Evolutionary conservation across 345 rosid genomes (phyloP).

Genomic region (Microthlaspi erraticum): DNA sequence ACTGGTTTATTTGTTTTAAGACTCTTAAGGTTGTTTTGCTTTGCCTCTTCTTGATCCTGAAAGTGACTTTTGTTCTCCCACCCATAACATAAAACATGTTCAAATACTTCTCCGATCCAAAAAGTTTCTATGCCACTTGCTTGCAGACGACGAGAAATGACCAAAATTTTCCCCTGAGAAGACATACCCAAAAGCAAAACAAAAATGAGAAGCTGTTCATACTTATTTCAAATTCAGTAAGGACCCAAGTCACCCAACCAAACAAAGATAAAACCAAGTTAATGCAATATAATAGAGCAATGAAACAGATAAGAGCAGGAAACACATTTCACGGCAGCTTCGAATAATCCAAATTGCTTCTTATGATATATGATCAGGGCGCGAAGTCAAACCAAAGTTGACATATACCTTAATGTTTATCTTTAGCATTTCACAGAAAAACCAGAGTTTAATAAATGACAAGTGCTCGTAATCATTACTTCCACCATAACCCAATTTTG

Average conservation of each 20-base stretch:
- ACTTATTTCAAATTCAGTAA: background rate
- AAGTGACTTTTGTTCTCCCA: slow-evolving; percentile 18
- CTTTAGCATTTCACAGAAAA: background rate
- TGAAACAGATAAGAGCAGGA: background rate
- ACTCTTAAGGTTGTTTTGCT: slow-evolving; percentile 16
- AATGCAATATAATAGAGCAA: slow-evolving; percentile 1
- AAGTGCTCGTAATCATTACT: background rate
- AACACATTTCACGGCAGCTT: background rate
- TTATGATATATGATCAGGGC: background rate
- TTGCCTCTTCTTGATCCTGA: slow-evolving; percentile 9
- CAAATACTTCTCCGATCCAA: slow-evolving; percentile 16
- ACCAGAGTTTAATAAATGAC: background rate
- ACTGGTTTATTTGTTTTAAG: slow-evolving; percentile 19
- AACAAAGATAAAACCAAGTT: slow-evolving; percentile 2
- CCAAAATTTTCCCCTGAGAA: slow-evolving; percentile 34
- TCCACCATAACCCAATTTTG: background rate
- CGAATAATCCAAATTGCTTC: slow-evolving; percentile 5
- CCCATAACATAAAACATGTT: slow-evolving; percentile 24
- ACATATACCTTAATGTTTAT: slow-evolving; percentile 3
- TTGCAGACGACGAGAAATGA: slow-evolving; percentile 18
- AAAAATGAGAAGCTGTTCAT: slow-evolving; percentile 12
- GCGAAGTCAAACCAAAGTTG: background rate
- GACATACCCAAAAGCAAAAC: slow-evolving; percentile 7
- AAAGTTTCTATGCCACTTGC: background rate
- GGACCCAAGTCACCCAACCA: background rate